Evolutionary conservation across 768 basidiomycete species (phyloP), one percentile per base, ranked within the genome.

Genomic region (Kwoniella shandongensis): DNA sequence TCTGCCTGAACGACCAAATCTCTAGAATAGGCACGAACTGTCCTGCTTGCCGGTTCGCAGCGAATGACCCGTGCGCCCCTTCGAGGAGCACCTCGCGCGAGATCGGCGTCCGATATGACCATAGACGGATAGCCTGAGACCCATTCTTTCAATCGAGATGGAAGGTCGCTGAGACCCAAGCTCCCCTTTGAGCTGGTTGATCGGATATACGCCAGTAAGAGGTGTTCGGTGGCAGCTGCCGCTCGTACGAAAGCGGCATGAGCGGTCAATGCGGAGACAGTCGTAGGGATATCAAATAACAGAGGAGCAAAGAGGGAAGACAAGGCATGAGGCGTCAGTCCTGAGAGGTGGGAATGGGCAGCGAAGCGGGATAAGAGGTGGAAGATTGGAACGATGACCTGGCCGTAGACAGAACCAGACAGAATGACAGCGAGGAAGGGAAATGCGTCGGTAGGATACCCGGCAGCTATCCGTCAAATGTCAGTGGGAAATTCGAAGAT

Each of bases 251-350:
- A 98, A 62, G 81, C 80, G 20, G 79, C 69, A 71, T 88, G 89
- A 7, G 83, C 82, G 51, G 27, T 79, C 79, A 53, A 82, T 79
- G 77, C 86, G 83, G 18, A 81, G 36, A 42, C 55, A n/a, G 63
- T 65, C 56, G 60, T 71, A 40, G 54, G 69, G 10, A 60, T 59
- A 51, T 92, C 91, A 63, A 97, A 97, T 44, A 98, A 78, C 23
- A 94, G 79, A 1, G 92, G 91, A 0, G 88, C 88, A 72, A 97
- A 94, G 5, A 94, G 82, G 15, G 89, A 85, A 1, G 92, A 89
- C 36, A 98, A 83, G 1, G 90, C 86, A 18, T 89, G 88, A 0
- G 92, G 92, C 0, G 91, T 93, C 65, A 94, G 88, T 1, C 94
- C 93, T 12, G 90, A 91, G 7, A 83, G 81, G 18, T 86, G 82